A percentile compares a stretch with the other conserved stretches of the same genome.
Evolutionary conservation across 345 rosid genomes (phyloP).

Genomic region (Pistacia integerrima): DNA sequence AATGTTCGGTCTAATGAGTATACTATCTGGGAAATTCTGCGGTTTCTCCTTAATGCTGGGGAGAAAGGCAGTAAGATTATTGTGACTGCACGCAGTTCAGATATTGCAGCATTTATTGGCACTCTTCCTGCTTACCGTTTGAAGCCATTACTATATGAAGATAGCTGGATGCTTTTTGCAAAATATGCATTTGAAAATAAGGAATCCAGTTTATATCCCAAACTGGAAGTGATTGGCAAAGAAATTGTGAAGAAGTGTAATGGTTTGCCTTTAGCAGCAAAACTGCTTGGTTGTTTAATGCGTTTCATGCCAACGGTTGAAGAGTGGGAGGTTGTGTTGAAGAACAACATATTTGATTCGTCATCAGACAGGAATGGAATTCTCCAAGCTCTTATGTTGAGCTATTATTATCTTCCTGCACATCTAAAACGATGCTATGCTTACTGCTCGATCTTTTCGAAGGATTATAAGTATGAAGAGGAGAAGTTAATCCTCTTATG

Average conservation of each 20-base stretch:
- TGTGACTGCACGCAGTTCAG: constrained; percentile 13
- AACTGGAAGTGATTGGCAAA: constrained; percentile 13
- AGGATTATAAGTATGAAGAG: constrained; percentile 11
- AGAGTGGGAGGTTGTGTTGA: constrained; percentile 18
- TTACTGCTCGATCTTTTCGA: constrained; percentile 25
- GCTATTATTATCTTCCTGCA: constrained; percentile 28
- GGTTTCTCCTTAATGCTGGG: background rate
- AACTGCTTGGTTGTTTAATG: constrained; percentile 17
- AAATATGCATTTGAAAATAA: constrained; percentile 15
- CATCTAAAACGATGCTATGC: constrained; percentile 32
- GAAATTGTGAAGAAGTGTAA: constrained; percentile 10
- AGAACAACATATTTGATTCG: constrained; percentile 13
- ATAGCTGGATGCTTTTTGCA: constrained; percentile 22
- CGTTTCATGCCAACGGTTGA: background rate
- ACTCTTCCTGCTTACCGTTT: background rate
- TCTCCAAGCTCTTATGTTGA: constrained; percentile 10
- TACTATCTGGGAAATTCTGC: constrained; percentile 15
- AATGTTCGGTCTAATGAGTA: constrained; percentile 17
- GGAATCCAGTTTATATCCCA: background rate
- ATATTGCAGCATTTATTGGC: background rate
- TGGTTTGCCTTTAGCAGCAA: constrained; percentile 28
- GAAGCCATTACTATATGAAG: constrained; percentile 8
- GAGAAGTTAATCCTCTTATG: constrained; percentile 23
- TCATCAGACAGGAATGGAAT: background rate
- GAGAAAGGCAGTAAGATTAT: constrained; percentile 32